These are phyloP conservation scores for Auricularia cornea DNA, from an alignment of 768 basidiomycete species.

Conservation along the genomic window DNA sequence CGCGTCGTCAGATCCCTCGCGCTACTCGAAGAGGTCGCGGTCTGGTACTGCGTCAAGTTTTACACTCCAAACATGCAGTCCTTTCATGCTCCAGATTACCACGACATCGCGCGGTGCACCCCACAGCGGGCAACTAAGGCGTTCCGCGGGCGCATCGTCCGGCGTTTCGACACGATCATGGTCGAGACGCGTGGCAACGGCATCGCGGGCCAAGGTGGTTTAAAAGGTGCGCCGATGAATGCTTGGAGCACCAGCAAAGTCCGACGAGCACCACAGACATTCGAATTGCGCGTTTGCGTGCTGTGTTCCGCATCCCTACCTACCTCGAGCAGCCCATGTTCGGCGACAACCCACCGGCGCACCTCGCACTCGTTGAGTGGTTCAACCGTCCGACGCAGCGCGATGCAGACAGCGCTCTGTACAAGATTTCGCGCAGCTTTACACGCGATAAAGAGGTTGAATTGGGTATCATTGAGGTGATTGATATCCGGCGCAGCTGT, in stretches of 20 bases:
- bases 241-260: not conserved
- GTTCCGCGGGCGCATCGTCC: not conserved
- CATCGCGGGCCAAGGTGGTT: not conserved
- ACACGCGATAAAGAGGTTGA: too few relatives aligned
- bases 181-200: not conserved
- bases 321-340: not conserved
- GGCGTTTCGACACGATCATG: conserved; percentile 7
- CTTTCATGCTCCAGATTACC: not conserved
- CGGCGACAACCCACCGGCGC: not conserved
- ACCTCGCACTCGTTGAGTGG: not conserved
- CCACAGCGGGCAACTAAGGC: not conserved
- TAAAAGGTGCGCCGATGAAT: not conserved
- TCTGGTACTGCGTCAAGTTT: not conserved
- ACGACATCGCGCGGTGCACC: not conserved
- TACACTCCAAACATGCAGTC: not conserved
- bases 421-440: too few relatives aligned
- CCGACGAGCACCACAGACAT: conserved; percentile 2
- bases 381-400: too few relatives aligned
- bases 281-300: conserved; percentile 8
- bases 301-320: conserved; percentile 4
- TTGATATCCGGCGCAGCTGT: too few relatives aligned
- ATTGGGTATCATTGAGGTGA: too few relatives aligned
- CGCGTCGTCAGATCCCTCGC: not conserved
- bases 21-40: not conserved
- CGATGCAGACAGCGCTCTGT: too few relatives aligned